Evolutionary conservation across 164 flowering plant genomes (phyloP), one percentile per base, ranked within the genome.

Genomic region (Tinospora cordifolia): DNA sequence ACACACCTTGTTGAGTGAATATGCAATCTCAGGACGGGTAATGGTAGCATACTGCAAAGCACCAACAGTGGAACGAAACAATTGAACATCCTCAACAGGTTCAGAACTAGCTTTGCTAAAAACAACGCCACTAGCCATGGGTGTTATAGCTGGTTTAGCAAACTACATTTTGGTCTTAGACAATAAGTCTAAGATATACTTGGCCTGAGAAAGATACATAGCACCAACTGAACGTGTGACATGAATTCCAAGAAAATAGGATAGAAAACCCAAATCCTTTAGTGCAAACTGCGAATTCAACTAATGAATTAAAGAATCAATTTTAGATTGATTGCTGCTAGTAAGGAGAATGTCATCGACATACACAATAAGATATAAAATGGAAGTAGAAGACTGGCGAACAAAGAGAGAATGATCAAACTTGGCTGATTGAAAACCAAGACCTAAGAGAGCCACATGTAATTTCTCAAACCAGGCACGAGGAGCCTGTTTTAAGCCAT

Each of bases 401-500:
- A 44, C 4, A 7, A 66, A 26, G 0, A 41, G 57, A 40, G 69
- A 41, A 11, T 34, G 3, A 41, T 66, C 69, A 15, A 7, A 13
- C 6, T 66, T 44, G 2, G 69, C 22, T 0, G 13, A 17, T 3
- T 7, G 2, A 26, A 66, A 66, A 2, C 69, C 58, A 11, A 44
- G 24, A 2, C 0, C 57, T 44, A 44, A 11, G 2, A 66, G 17
- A 19, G 13, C 22, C 3, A 2, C 6, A 7, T 21, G 44, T 2
- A 66, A 15, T 8, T 26, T 21, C 3, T 26, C 22, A 26, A 24
- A 66, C 69, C 69, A 66, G 13, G 57, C 30, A 7, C 27, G 57
- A 7, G 54, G 69, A 38, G 57, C 66, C 34, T 66, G 69, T 41
- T 66, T 46, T 10, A 41, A 17, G 3, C 58, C 69, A 66, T 66